These are phyloP conservation scores for Russula brevipes DNA, from an alignment of 768 basidiomycete genomes.

Conservation along the genomic window DNA sequence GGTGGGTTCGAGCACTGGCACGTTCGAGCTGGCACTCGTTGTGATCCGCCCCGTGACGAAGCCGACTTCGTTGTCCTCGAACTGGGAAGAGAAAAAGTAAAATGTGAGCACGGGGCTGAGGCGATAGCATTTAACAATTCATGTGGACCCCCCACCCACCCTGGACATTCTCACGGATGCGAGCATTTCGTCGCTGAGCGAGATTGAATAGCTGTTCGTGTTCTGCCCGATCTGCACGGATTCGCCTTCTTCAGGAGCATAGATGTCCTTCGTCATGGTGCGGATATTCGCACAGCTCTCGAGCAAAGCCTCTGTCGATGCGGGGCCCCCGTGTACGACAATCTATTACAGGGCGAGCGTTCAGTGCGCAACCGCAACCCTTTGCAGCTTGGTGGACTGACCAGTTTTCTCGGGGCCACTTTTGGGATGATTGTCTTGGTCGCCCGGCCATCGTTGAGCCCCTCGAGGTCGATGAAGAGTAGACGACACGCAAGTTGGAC, in stretches of 20 bases:
- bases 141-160: slow-evolving; percentile 41
- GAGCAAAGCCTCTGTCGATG: slow-evolving; percentile 67
- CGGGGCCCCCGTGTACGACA: slow-evolving; percentile 71
- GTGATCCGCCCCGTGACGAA: slow-evolving; percentile 87
- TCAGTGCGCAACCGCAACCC: not conserved
- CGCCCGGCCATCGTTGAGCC: slow-evolving; percentile 92
- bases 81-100: slow-evolving; percentile 43
- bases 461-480: slow-evolving; percentile 94
- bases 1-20: slow-evolving; percentile 80
- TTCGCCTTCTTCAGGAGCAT: slow-evolving; percentile 70
- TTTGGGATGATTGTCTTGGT: slow-evolving; percentile 96
- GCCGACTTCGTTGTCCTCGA: slow-evolving; percentile 96
- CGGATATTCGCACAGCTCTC: slow-evolving; percentile 78
- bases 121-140: not conserved
- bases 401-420: slow-evolving; percentile 94
- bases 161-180: slow-evolving; percentile 77
- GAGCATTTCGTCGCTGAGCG: slow-evolving; percentile 85
- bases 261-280: slow-evolving; percentile 90
- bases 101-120: not conserved
- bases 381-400: slow-evolving; percentile 31
- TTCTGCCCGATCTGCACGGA: slow-evolving; percentile 90
- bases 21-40: slow-evolving; percentile 77
- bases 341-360: slow-evolving; percentile 48
- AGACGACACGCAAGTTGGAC: slow-evolving; percentile 82
- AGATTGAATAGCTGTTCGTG: slow-evolving; percentile 90